These are phyloP conservation scores for Irpex rosettiformis DNA, from an alignment of 1,284 basidiomycete species.

Conservation along the genomic window DNA sequence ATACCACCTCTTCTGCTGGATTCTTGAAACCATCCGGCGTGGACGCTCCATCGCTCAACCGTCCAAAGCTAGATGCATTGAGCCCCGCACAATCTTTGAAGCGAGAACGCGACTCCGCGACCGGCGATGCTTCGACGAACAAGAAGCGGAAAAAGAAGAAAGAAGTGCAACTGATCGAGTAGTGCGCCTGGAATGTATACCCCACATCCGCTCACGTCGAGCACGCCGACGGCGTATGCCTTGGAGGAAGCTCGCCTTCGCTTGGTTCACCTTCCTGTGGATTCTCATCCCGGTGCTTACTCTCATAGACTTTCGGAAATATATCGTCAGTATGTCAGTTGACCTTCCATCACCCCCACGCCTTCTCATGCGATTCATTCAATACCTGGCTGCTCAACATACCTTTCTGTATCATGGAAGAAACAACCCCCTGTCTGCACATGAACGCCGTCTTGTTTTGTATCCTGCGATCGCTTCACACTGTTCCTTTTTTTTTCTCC, in stretches of 20 bases:
- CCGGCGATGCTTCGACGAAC: conserved; percentile 17
- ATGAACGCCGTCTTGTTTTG: background rate
- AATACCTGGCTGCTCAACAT: background rate
- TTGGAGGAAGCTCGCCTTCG: no score
- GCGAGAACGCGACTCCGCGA: conserved; percentile 19
- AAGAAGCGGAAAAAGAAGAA: conserved; percentile 23
- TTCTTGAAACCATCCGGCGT: conserved; percentile 10
- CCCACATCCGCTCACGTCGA: no score
- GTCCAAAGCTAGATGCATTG: background rate
- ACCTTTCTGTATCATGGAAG: background rate
- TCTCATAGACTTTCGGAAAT: no score
- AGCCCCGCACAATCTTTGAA: conserved; percentile 11
- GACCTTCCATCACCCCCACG: background rate
- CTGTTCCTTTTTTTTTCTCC: no score
- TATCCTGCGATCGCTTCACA: no score
- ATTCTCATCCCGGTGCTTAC: no score
- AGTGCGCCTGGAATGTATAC: background rate
- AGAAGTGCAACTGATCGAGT: conserved; percentile 3
- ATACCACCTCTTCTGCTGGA: background rate
- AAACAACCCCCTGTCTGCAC: background rate
- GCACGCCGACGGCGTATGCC: no score
- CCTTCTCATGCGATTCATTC: background rate
- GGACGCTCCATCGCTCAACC: conserved; percentile 1
- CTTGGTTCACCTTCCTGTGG: no score
- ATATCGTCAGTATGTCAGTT: background rate